These are phyloP conservation scores for Xerocomus nothofagi DNA, from an alignment of 1,284 basidiomycete species.

Conservation along the genomic window DNA sequence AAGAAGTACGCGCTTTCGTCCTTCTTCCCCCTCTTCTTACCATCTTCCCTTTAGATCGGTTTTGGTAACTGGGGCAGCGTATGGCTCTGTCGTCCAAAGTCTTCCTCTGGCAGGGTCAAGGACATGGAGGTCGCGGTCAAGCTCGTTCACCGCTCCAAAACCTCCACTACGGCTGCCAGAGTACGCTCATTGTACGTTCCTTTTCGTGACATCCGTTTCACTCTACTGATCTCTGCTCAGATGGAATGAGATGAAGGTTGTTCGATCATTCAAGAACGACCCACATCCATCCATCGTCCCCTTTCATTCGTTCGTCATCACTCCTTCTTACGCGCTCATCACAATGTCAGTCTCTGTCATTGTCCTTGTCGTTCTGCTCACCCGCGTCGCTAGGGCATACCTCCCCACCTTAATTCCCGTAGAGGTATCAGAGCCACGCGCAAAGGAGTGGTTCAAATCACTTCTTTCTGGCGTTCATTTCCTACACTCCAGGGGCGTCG, in stretches of 20 bases:
- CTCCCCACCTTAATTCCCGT: conserved; percentile 80
- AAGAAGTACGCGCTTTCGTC: conserved; percentile 54
- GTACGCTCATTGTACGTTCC: conserved; percentile 74
- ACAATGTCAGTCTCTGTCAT: conserved; percentile 64
- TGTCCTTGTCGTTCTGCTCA: conserved; percentile 19
- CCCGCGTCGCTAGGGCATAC: conserved; percentile 54
- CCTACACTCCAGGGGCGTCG: conserved; percentile 82
- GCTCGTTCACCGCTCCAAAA: conserved; percentile 81
- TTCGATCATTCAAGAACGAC: conserved; percentile 75
- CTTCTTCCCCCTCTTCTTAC: conserved; percentile 2
- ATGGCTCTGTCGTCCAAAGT: conserved; percentile 70
- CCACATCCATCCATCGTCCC: conserved; percentile 88
- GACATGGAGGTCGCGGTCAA: conserved; percentile 79
- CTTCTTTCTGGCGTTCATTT: conserved; percentile 88
- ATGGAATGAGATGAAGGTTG: conserved; percentile 96
- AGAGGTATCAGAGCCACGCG: conserved; percentile 73
- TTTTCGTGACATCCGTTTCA: not conserved
- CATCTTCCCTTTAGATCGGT: conserved; percentile 55
- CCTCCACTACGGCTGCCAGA: conserved; percentile 79
- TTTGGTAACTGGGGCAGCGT: conserved; percentile 88
- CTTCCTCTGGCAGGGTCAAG: conserved; percentile 40
- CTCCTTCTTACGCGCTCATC: conserved; percentile 83
- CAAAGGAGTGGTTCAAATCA: conserved; percentile 82
- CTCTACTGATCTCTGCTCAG: conserved; percentile 37
- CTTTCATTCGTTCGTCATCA: conserved; percentile 92